Evolutionary conservation across 192 early-diverging fungal species (phyloP), one percentile per base, ranked within the genome.

Genomic region (Dissophora ornata): DNA sequence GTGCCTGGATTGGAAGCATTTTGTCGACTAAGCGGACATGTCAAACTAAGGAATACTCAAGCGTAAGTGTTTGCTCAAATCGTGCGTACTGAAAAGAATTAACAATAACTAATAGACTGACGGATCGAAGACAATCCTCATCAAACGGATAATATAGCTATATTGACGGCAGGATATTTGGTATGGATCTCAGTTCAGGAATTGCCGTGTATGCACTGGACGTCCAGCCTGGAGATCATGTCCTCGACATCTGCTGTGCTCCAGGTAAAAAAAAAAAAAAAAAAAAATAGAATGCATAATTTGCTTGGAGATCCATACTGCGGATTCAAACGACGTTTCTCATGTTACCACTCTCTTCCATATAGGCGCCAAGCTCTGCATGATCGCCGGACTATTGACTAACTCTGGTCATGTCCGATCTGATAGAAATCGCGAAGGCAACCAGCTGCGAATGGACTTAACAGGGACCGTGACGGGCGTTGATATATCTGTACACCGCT

Each of bases 381-480:
- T 92, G 65, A 81, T 97, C 24, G 82, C 88, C 5, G 92, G 98
- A 59, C 40, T 95, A 13, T 71, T 92, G 41, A 86, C 79, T 7
- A 51, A 59, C 24, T 80, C 86, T 18, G 87, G 85, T 10, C 63
- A 85, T 32, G 53, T 67, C 1, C 57, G 40, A 15, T 62, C 64
- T 0, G 52, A 77, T 29, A 25, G 64, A 9, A 54, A 57, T 7
- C 51, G 62, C 1, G 56, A 30, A 11, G 58, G 53, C 8, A 67
- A 62, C 13, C 73, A 67, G 13, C 29, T 67, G 2, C 64, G 66
- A 13, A 67, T 77, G 65, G 65, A 77, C 41, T 54, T 77, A 11
- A 89, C 89, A 19, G 97, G 97, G 1, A 93, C 93, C 0, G 90
- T 96, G 4, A 99, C 97, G 0, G 97, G 96, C 2, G 95, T 99